Conservation (phyloP, 169 alveolate genomes). For the Plasmodium coatneyi region DNA sequence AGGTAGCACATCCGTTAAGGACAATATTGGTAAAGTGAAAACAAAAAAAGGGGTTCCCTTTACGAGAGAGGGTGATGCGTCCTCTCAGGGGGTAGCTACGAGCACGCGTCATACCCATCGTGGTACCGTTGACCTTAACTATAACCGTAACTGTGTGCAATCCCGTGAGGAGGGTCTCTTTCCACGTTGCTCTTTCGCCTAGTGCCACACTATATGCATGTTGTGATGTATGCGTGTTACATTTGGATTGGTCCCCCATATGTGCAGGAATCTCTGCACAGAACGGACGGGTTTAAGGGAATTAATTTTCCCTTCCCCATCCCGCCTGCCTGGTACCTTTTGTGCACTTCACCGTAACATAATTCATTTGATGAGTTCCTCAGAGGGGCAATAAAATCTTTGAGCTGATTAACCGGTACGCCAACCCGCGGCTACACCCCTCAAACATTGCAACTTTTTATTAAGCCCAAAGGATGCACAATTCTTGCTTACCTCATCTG, state of each 20-base stretch:
- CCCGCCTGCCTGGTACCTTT: background rate
- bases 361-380: background rate
- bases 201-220: background rate
- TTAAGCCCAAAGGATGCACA: background rate
- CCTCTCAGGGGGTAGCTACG: background rate
- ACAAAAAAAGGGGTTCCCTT: background rate
- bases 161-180: background rate
- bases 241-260: background rate
- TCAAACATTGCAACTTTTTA: background rate
- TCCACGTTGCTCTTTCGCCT: background rate
- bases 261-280: too few relatives aligned
- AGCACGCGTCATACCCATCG: background rate
- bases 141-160: background rate
- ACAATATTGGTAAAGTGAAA: background rate
- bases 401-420: background rate
- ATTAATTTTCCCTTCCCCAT: background rate
- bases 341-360: background rate
- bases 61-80: background rate
- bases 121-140: background rate
- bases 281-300: background rate
- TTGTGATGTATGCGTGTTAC: background rate
- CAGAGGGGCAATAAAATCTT: background rate
- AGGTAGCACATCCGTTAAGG: background rate
- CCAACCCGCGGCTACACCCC: background rate
- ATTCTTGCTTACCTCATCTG: background rate